Percentiles rank a stretch among this genome's conserved stretches.
Evolutionary conservation across 352 stramenopile species (phyloP).

Genomic region (Globisporangium emineosum): DNA sequence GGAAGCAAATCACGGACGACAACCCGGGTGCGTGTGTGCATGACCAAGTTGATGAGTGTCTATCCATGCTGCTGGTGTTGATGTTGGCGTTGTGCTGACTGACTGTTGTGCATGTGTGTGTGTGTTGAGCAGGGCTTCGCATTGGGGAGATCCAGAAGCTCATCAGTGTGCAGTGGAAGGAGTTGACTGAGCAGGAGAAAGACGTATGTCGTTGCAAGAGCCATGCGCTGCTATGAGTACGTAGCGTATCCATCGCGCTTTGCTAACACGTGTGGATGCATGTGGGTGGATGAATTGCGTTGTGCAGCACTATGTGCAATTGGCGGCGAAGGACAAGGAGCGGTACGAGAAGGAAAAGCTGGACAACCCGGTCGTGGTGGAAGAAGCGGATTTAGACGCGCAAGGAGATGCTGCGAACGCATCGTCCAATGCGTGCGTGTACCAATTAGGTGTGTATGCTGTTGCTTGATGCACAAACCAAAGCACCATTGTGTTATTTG

Average conservation of each 20-base stretch:
- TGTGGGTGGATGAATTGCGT: neutral
- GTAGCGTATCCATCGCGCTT: neutral
- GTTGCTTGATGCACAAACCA: neutral
- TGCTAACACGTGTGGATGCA: neutral
- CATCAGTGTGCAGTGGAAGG: constrained; percentile 89
- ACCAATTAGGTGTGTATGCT: constrained; percentile 38
- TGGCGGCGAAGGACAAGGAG: constrained; percentile 86
- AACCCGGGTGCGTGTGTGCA: constrained; percentile 38
- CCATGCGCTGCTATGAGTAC: too few relatives aligned
- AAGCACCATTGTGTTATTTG: neutral
- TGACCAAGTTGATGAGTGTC: neutral
- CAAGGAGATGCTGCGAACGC: constrained; percentile 22
- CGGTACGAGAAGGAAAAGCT: constrained; percentile 74
- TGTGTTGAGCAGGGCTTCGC: constrained; percentile 27
- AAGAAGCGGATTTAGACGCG: constrained; percentile 45
- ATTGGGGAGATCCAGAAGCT: constrained; percentile 87
- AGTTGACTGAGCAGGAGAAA: constrained; percentile 80
- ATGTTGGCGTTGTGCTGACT: neutral
- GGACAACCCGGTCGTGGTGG: constrained; percentile 56
- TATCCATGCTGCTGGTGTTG: too few relatives aligned
- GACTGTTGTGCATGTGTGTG: neutral
- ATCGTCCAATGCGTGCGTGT: constrained; percentile 43
- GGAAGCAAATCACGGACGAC: constrained; percentile 59
- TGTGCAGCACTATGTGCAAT: constrained; percentile 63
- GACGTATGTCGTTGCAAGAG: constrained; percentile 28